Conservation (phyloP, 129 eudicot genomes). For the Mikania micrantha region DNA sequence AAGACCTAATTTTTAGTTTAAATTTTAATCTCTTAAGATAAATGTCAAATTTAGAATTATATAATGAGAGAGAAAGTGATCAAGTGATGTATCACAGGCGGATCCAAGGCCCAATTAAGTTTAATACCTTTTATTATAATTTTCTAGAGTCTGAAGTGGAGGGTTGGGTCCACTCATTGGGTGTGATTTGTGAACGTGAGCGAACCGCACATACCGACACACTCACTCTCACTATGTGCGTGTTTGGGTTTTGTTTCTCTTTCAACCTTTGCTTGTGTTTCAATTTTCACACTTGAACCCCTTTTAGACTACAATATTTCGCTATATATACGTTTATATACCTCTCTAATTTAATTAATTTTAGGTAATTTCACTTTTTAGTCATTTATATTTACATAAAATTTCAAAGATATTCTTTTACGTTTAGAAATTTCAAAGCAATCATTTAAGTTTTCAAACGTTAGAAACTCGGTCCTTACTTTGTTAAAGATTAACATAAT, state of each 20-base stretch:
- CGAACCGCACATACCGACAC: slow-evolving; percentile 25
- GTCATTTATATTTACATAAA: too few relatives aligned
- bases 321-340: background rate
- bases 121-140: background rate
- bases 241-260: slow-evolving; percentile 3
- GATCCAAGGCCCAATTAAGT: background rate
- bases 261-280: slow-evolving; percentile 25
- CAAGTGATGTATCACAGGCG: too few relatives aligned
- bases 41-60: too few relatives aligned
- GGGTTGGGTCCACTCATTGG: background rate
- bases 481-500: too few relatives aligned
- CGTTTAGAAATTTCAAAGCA: too few relatives aligned
- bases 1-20: background rate
- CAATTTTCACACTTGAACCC: slow-evolving; percentile 18
- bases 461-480: too few relatives aligned
- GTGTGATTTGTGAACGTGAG: slow-evolving; percentile 13
- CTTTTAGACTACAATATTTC: background rate
- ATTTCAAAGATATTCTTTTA: too few relatives aligned
- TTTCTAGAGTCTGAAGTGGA: background rate
- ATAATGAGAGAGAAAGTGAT: too few relatives aligned
- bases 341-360: too few relatives aligned
- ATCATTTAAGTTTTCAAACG: too few relatives aligned
- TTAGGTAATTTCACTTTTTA: too few relatives aligned
- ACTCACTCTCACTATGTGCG: background rate
- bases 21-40: too few relatives aligned